These are phyloP conservation scores for Apiospora arundinis DNA, from an alignment of 2,329 filamentous ascomycete species.

Conservation along the genomic window DNA sequence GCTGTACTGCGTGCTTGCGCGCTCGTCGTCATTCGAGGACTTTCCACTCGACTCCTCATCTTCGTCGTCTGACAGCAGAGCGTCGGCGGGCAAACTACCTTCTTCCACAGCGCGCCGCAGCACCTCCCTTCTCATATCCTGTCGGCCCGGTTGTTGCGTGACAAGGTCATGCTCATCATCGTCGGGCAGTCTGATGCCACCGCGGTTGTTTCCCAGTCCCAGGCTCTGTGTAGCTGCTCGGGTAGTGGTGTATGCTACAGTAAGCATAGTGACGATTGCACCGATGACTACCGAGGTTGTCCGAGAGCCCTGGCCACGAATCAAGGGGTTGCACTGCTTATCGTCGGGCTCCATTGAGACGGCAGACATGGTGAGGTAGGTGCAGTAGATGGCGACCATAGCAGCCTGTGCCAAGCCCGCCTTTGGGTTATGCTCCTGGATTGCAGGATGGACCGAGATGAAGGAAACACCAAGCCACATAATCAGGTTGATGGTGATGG, in stretches of 20 bases:
- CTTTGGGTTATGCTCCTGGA: constrained; percentile 92
- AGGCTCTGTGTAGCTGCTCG: constrained; percentile 91
- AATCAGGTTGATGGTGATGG: constrained; percentile 91
- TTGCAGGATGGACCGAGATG: constrained; percentile 85
- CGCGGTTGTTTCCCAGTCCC: constrained; percentile 68
- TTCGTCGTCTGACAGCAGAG: constrained; percentile 76
- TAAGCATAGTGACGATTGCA: constrained; percentile 94
- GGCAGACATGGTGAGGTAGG: constrained; percentile 96
- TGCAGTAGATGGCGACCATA: constrained; percentile 98
- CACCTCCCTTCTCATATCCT: constrained; percentile 92
- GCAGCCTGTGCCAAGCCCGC: constrained; percentile 96
- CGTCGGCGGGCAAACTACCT: constrained; percentile 89
- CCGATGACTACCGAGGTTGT: constrained; percentile 91
- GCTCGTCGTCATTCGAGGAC: constrained; percentile 83
- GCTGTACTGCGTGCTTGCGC: constrained; percentile 89
- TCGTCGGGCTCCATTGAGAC: constrained; percentile 98
- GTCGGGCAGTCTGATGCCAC: constrained; percentile 66
- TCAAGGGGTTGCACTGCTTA: constrained; percentile 89
- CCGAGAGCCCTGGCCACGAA: constrained; percentile 83
- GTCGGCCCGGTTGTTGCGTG: constrained; percentile 81
- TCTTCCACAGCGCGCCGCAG: constrained; percentile 91
- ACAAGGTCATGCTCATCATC: constrained; percentile 89
- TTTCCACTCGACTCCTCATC: constrained; percentile 68
- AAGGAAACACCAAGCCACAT: constrained; percentile 81
- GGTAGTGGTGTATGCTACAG: constrained; percentile 96